Conservation (phyloP, 2,329 filamentous ascomycete genomes). For the Aspergillus piperis region DNA sequence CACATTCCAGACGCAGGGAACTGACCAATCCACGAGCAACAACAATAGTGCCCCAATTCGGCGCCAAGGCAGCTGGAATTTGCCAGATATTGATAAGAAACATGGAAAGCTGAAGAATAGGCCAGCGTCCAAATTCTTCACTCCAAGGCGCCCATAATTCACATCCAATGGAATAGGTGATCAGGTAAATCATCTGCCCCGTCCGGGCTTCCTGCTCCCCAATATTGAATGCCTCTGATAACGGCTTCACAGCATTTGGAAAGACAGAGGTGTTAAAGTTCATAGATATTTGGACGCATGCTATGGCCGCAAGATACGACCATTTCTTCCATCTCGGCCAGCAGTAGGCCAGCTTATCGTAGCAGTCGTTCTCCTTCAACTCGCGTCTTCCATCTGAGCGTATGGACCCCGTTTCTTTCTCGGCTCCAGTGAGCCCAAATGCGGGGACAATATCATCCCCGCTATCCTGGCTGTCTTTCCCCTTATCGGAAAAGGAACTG, state of each 20-base stretch:
- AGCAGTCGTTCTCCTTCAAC: slow-evolving; percentile 57
- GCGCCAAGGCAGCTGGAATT: slow-evolving; percentile 66
- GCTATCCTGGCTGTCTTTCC: neutral
- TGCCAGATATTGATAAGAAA: slow-evolving; percentile 75
- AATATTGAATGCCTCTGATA: slow-evolving; percentile 65
- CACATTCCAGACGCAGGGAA: neutral
- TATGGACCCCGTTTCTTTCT: neutral
- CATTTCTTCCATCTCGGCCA: slow-evolving; percentile 47
- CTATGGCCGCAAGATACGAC: slow-evolving; percentile 56
- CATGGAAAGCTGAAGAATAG: slow-evolving; percentile 69
- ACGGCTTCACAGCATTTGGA: slow-evolving; percentile 65
- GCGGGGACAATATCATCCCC: neutral
- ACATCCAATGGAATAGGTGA: slow-evolving; percentile 77
- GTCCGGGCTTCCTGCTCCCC: slow-evolving; percentile 65
- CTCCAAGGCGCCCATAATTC: slow-evolving; percentile 84
- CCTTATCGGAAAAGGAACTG: slow-evolving; percentile 1
- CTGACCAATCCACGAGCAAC: slow-evolving; percentile 60
- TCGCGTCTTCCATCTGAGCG: slow-evolving; percentile 28
- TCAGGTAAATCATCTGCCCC: slow-evolving; percentile 72
- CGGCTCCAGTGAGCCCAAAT: neutral
- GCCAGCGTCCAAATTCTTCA: slow-evolving; percentile 75
- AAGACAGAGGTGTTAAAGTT: slow-evolving; percentile 74
- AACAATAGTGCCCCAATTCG: slow-evolving; percentile 67
- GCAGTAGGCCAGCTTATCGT: slow-evolving; percentile 61
- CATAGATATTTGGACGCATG: slow-evolving; percentile 70